phyloP scores from a whole-genome alignment of 2,329 filamentous ascomycete genomes.

The Dothidotthia symphoricarpi region DNA sequence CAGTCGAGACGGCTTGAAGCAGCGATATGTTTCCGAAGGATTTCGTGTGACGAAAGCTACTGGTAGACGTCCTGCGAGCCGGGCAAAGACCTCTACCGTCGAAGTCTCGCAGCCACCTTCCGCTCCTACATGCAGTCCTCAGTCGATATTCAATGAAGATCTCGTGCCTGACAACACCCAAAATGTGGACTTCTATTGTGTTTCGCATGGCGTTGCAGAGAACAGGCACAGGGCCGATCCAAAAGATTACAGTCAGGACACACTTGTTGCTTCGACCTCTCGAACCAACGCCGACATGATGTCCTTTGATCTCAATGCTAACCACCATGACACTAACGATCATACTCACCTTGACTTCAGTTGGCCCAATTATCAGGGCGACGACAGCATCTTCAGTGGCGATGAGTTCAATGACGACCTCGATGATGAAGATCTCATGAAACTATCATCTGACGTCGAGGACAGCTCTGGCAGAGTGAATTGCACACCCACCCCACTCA shows the following conservation, averaged over 20 bases:
- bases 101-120: background rate
- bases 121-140: background rate
- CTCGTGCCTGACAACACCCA: no score
- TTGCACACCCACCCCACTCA: slow-evolving; percentile 4
- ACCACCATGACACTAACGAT: background rate
- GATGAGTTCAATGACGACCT: slow-evolving; percentile 25
- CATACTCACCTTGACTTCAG: no score
- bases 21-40: slow-evolving; percentile 15
- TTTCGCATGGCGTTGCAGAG: no score
- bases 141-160: background rate
- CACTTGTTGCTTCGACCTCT: no score
- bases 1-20: slow-evolving; percentile 4
- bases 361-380: background rate
- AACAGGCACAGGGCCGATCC: no score
- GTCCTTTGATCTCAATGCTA: slow-evolving; percentile 5
- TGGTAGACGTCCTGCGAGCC: background rate
- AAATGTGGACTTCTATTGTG: no score
- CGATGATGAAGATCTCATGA: slow-evolving; percentile 25
- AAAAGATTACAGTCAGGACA: no score
- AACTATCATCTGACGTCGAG: slow-evolving; percentile 7
- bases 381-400: background rate
- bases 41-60: slow-evolving; percentile 15
- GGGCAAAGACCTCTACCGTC: background rate
- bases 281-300: slow-evolving; percentile 2
- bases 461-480: slow-evolving; percentile 1